Evolutionary conservation across 2,329 filamentous ascomycete species (phyloP).

Genomic region (Penicillium expansum): DNA sequence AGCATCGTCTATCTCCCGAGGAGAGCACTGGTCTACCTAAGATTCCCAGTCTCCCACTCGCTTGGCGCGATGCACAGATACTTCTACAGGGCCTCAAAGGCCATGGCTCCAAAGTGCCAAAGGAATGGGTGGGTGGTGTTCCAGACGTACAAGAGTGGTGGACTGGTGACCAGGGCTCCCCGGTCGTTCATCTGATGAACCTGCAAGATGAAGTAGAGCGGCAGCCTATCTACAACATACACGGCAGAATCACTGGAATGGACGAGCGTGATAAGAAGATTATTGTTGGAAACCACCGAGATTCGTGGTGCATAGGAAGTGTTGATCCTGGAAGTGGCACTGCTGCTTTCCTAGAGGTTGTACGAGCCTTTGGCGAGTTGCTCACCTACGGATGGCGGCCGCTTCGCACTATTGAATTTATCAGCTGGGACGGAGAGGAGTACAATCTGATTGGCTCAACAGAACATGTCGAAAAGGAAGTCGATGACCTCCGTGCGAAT

Average conservation of each 20-base stretch:
- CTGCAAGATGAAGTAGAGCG: slow-evolving; percentile 78
- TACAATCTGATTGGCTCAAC: slow-evolving; percentile 94
- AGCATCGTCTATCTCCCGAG: slow-evolving; percentile 64
- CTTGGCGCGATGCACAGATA: slow-evolving; percentile 83
- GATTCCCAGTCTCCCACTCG: slow-evolving; percentile 85
- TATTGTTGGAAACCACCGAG: slow-evolving; percentile 88
- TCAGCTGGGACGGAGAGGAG: slow-evolving; percentile 91
- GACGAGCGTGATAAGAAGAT: slow-evolving; percentile 81
- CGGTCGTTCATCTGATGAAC: slow-evolving; percentile 78
- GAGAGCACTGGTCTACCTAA: slow-evolving; percentile 70
- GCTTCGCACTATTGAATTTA: slow-evolving; percentile 91
- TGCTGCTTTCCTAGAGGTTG: slow-evolving; percentile 85
- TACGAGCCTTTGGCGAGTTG: slow-evolving; percentile 78
- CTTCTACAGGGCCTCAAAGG: slow-evolving; percentile 74
- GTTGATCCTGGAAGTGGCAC: slow-evolving; percentile 84
- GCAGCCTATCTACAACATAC: slow-evolving; percentile 88
- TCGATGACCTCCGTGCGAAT: slow-evolving; percentile 68
- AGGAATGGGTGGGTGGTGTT: slow-evolving; percentile 73
- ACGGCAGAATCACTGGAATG: slow-evolving; percentile 77
- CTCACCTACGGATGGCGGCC: slow-evolving; percentile 79
- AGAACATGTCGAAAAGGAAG: slow-evolving; percentile 85
- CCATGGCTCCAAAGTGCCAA: slow-evolving; percentile 65
- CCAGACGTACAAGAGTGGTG: slow-evolving; percentile 77
- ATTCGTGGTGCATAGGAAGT: slow-evolving; percentile 87
- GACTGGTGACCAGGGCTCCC: slow-evolving; percentile 73